These are phyloP conservation scores for Rubia balearica DNA, from an alignment of 305 asterid species.

Conservation along the genomic window DNA sequence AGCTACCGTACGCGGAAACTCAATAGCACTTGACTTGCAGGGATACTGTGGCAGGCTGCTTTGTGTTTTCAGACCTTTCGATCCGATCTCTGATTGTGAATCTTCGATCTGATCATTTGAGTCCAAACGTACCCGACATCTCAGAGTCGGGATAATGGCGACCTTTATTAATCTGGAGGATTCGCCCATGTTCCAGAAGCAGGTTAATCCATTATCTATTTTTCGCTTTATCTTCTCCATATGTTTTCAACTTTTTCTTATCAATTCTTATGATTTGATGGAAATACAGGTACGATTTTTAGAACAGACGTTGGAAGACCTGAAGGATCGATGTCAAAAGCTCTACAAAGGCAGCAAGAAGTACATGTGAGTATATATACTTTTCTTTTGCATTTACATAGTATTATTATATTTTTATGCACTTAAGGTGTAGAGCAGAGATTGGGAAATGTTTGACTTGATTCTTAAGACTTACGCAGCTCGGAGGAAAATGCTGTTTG, in stretches of 20 bases:
- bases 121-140: neutral
- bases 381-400: neutral
- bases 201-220: conserved; percentile 31
- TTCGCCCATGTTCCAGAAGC: conserved; percentile 95
- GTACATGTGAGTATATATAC: conserved; percentile 58
- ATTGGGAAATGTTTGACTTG: conserved; percentile 3
- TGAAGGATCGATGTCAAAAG: conserved; percentile 91
- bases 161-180: conserved; percentile 82
- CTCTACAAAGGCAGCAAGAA: conserved; percentile 77
- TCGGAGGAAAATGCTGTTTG: neutral
- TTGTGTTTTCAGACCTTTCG: neutral
- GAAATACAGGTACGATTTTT: conserved; percentile 62
- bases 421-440: neutral
- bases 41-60: neutral
- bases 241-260: neutral
- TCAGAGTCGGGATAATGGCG: conserved; percentile 37
- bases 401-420: neutral
- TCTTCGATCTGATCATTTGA: conserved; percentile 1
- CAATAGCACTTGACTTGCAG: neutral
- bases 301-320: conserved; percentile 77
- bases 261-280: conserved; percentile 8
- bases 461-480: neutral
- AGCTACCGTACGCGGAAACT: neutral
- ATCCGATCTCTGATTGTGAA: neutral
- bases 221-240: neutral